A percentile compares a stretch with the other conserved stretches of the same genome.
These are phyloP conservation scores for Penicillium parvum DNA, from an alignment of 495 filamentous ascomycete species.

Conservation along the genomic window DNA sequence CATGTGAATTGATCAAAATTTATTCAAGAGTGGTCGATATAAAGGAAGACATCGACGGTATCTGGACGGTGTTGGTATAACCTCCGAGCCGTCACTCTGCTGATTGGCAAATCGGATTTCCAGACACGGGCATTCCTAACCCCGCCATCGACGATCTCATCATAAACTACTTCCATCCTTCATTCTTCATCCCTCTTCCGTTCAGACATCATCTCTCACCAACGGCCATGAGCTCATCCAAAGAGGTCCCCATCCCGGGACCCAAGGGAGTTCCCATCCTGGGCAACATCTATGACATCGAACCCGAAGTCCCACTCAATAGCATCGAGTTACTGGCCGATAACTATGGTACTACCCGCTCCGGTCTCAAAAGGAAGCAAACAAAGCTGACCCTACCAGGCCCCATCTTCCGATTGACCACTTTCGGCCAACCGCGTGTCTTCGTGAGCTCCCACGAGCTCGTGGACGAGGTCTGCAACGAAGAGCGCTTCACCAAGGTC, in stretches of 20 bases:
- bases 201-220: too few species aligned
- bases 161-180: too few species aligned
- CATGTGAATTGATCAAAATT: too few species aligned
- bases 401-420: constrained; percentile 50
- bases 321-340: constrained; percentile 55
- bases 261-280: constrained; percentile 60
- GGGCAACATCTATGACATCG: constrained; percentile 61
- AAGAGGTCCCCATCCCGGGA: constrained; percentile 48
- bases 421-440: constrained; percentile 23
- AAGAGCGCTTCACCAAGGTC: constrained; percentile 59
- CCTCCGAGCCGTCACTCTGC: too few species aligned
- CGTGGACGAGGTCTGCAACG: constrained; percentile 63
- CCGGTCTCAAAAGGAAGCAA: background rate
- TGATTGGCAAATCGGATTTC: too few species aligned
- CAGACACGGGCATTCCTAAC: background rate
- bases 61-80: too few species aligned
- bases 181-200: too few species aligned
- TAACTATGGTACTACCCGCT: constrained; percentile 48
- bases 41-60: too few species aligned
- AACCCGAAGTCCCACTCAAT: constrained; percentile 47
- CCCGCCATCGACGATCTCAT: constrained; percentile 8
- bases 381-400: constrained; percentile 29
- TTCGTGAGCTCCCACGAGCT: constrained; percentile 50
- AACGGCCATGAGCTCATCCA: constrained; percentile 16
- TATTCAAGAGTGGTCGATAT: too few species aligned